These are phyloP conservation scores for Geotrichum aggregatum DNA, from an alignment of 1,139 yeast species.

Conservation along the genomic window DNA sequence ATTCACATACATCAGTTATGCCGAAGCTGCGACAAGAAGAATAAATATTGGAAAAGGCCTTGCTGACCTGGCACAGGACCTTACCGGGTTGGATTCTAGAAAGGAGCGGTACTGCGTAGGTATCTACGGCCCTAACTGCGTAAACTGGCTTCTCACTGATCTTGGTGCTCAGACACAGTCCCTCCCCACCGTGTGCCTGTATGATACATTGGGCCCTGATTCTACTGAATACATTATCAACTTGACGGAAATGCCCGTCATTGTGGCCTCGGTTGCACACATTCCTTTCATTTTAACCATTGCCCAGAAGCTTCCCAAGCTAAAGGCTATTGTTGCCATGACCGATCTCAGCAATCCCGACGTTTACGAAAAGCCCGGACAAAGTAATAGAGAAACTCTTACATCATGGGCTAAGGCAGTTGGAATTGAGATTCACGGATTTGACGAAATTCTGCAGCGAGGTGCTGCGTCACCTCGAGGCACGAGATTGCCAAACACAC, in stretches of 20 bases:
- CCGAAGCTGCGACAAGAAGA: slow-evolving; percentile 43
- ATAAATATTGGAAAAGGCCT: slow-evolving; percentile 62
- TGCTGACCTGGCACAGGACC: slow-evolving; percentile 41
- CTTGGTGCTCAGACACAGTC: slow-evolving; percentile 53
- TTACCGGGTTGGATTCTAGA: slow-evolving; percentile 21
- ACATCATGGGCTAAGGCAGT: slow-evolving; percentile 37
- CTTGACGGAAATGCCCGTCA: slow-evolving; percentile 53
- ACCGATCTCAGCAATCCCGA: slow-evolving; percentile 10
- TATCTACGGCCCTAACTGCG: slow-evolving; percentile 52
- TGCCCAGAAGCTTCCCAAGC: slow-evolving; percentile 39
- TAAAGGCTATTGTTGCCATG: slow-evolving; percentile 44
- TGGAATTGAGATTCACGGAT: slow-evolving; percentile 44
- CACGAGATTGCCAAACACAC: slow-evolving; percentile 50
- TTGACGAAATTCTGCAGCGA: slow-evolving; percentile 51
- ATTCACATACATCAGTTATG: slow-evolving; percentile 51
- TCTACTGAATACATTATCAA: slow-evolving; percentile 57
- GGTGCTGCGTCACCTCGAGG: slow-evolving; percentile 50
- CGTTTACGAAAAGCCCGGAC: slow-evolving; percentile 24
- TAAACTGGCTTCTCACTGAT: slow-evolving; percentile 61
- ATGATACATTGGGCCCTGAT: slow-evolving; percentile 60
- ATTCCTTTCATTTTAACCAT: slow-evolving; percentile 44
- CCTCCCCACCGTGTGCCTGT: slow-evolving; percentile 56
- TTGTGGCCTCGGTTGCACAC: slow-evolving; percentile 50
- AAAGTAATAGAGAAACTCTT: slow-evolving; percentile 33
- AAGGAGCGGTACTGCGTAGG: slow-evolving; percentile 47